A percentile compares a stretch with the other conserved stretches of the same genome.
phyloP scores from a whole-genome alignment of 257 asterid genomes.

The Scutellaria barbata region DNA sequence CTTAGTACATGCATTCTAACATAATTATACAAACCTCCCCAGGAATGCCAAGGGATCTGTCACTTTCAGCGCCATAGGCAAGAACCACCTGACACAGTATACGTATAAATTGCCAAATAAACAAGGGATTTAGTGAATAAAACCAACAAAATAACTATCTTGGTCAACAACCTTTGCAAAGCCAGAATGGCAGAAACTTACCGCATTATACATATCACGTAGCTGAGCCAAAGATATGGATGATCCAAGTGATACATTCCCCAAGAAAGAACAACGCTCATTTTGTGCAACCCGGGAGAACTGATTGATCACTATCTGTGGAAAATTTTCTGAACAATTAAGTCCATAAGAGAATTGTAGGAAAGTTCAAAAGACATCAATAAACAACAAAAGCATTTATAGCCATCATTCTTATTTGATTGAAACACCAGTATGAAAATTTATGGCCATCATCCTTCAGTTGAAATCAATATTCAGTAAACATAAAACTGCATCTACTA shows the following conservation, averaged over 20 bases:
- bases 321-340: constrained; percentile 49
- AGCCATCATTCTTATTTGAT: not conserved
- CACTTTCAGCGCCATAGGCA: constrained; percentile 98
- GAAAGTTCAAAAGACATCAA: not conserved
- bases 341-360: constrained; percentile 43
- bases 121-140: constrained; percentile 7
- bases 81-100: constrained; percentile 71
- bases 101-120: constrained; percentile 10
- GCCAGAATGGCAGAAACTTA: constrained; percentile 39
- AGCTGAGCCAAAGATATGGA: constrained; percentile 76
- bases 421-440: not conserved
- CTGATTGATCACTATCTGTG: constrained; percentile 87
- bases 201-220: constrained; percentile 81
- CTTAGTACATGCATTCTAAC: constrained; percentile 1
- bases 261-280: constrained; percentile 78
- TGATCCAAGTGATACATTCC: constrained; percentile 84
- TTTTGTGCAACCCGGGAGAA: constrained; percentile 78
- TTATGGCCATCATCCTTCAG: not conserved
- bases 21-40: constrained; percentile 66
- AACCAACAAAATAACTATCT: not conserved
- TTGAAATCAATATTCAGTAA: constrained; percentile 16
- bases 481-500: constrained; percentile 11
- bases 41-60: constrained; percentile 77
- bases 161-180: constrained; percentile 24
- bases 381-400: not conserved